A percentile compares a stretch with the other conserved stretches of the same genome.
Evolutionary conservation across 495 filamentous ascomycete species (phyloP).

Genomic region (Rostrohypoxylon terebratum): DNA sequence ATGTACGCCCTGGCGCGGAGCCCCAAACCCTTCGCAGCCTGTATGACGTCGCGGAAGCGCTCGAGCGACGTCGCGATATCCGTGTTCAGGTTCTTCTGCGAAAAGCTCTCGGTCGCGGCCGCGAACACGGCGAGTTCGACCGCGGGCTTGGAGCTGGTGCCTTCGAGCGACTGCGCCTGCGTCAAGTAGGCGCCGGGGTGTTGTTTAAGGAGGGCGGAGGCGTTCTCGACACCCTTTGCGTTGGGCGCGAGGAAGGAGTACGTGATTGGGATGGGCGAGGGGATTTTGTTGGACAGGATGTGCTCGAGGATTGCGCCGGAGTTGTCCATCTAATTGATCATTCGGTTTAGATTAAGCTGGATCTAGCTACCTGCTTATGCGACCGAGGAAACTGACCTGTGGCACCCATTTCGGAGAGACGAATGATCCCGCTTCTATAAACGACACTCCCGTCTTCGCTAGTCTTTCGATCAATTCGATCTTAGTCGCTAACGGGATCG

Average conservation of each 20-base stretch:
- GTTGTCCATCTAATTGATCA: constrained; percentile 80
- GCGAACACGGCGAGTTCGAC: constrained; percentile 92
- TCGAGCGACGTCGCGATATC: constrained; percentile 82
- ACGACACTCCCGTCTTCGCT: constrained; percentile 83
- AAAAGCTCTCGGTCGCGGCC: constrained; percentile 92
- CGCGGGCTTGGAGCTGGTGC: constrained; percentile 54
- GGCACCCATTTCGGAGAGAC: constrained; percentile 98
- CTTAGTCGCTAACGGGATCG: constrained; percentile 84
- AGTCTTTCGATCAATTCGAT: constrained; percentile 83
- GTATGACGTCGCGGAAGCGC: constrained; percentile 79
- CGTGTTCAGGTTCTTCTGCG: constrained; percentile 92
- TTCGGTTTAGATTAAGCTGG: constrained; percentile 10
- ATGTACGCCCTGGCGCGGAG: constrained; percentile 92
- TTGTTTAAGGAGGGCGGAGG: constrained; percentile 56
- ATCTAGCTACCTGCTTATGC: not conserved
- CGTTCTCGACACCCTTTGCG: constrained; percentile 75
- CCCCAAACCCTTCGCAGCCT: constrained; percentile 73
- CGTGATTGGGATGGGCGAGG: constrained; percentile 73
- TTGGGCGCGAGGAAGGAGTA: constrained; percentile 97
- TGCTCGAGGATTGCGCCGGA: constrained; percentile 84
- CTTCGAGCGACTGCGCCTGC: constrained; percentile 48
- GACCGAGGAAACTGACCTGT: constrained; percentile 68
- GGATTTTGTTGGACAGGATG: constrained; percentile 75
- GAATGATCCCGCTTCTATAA: constrained; percentile 95
- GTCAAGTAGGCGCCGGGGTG: constrained; percentile 56